Conservation (phyloP, 306 rosid genomes). For the Medicago truncatula region MtrunA17r5.0-ANR NC_053043.1:4645501-4646000, state of each 20-base stretch:
- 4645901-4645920: constrained; percentile 3
- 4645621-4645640: too few relatives aligned
- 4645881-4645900: not conserved
- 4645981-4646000: constrained; percentile 97
- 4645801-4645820: constrained; percentile 89
- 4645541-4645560: too few relatives aligned
- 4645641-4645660: too few relatives aligned
- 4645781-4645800: constrained; percentile 67
- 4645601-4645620: too few relatives aligned
- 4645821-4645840: constrained; percentile 94
- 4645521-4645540: too few relatives aligned
- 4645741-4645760: not conserved
- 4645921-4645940: constrained; percentile 14
- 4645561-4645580: too few relatives aligned
- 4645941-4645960: constrained; percentile 39
- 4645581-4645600: too few relatives aligned
- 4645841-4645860: constrained; percentile 78
- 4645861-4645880: constrained; percentile 62
- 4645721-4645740: not conserved
- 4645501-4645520: too few relatives aligned
- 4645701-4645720: not conserved
- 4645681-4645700: not conserved
- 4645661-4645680: not conserved
- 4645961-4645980: constrained; percentile 88
- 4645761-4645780: constrained; percentile 54